Base-by-base conservation (phyloP, 305 asterid species). In the Striga hermonthica region DNA sequence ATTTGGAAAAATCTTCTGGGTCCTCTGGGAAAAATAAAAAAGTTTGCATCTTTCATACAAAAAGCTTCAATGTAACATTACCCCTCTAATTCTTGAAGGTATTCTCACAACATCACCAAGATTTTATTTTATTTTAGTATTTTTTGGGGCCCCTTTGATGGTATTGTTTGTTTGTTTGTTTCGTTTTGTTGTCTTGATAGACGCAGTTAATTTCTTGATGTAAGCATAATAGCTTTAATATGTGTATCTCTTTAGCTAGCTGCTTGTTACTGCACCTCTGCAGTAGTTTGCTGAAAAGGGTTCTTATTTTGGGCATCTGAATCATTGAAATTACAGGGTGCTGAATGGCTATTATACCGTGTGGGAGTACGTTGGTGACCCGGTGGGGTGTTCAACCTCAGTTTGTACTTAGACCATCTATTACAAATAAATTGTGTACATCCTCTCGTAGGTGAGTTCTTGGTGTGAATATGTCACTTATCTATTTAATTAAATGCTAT, bases 321-420 rank as follows among this genome's bases (percentile, higher is more conserved):
- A 41, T 68, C 38, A 62, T 12, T 5, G 6, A 34, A 54, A 66
- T 37, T 68, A 50, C 78, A 81, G 87, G 79, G 62, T 6, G 73
- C 62, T 75, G 72, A 71, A 93, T 94, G 99, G 96, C 97, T 71
- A 84, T 86, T 67, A 64, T 90, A 71, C 97, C 99, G 68, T 88
- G 85, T 70, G 99, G 97, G 78, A 90, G 92, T 73, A 79, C 93
- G 61, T 88, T 92, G 86, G 80, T 73, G 79, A 69, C 80, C 57
- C 82, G 82, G 69, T 82, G 84, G 72, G 91, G 91, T 74, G 79
- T 83, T 74, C 96, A 88, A 81, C 90, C 95, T 78, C 96, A 84
- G 28, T 60, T 49, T 45, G 64, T 66, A 11, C 60, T 70, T 45
- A 86, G 84, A 70, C 82, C 81, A 72, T 72, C 80, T 36, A 35